A percentile compares a stretch with the other conserved stretches of the same genome.
Conservation (phyloP, 257 asterid species). For the Ilex asprella region DNA sequence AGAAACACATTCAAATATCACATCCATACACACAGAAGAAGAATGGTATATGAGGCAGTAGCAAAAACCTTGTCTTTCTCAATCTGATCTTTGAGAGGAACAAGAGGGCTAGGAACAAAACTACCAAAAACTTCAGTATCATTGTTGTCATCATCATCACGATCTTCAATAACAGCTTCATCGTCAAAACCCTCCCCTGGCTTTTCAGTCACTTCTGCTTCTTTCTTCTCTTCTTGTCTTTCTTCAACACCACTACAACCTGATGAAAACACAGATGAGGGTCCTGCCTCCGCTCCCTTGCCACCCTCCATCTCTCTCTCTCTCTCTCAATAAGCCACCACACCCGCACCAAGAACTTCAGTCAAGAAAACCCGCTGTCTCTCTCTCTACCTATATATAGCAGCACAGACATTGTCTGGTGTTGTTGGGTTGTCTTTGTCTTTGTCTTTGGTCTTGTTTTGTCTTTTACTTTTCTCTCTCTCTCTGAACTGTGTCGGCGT, state of each 20-base stretch:
- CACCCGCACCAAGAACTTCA: too few species aligned
- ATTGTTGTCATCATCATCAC: constrained; percentile 1
- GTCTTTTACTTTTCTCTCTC: too few species aligned
- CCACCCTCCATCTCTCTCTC: constrained; percentile 29
- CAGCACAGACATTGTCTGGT: too few species aligned
- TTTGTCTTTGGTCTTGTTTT: too few species aligned
- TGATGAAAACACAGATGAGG: constrained; percentile 32
- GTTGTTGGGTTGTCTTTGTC: too few species aligned
- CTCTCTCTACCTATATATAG: too few species aligned
- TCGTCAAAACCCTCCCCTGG: constrained; percentile 12
- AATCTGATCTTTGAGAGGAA: constrained; percentile 75
- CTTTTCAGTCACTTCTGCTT: constrained; percentile 7
- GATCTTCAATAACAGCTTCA: constrained; percentile 9
- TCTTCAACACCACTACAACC: constrained; percentile 9
- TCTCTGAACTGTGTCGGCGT: too few species aligned
- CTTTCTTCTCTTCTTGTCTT: constrained; percentile 21
- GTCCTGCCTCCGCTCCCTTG: constrained; percentile 41
- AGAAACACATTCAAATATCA: background rate
- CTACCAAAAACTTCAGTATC: constrained; percentile 20
- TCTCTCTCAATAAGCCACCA: background rate
- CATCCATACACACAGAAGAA: background rate
- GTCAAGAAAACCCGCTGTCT: too few species aligned
- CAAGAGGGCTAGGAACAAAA: constrained; percentile 70
- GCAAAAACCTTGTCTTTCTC: constrained; percentile 60
- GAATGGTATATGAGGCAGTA: background rate